phyloP scores from a whole-genome alignment of 768 basidiomycete genomes.

The Mycena rosella region DNA sequence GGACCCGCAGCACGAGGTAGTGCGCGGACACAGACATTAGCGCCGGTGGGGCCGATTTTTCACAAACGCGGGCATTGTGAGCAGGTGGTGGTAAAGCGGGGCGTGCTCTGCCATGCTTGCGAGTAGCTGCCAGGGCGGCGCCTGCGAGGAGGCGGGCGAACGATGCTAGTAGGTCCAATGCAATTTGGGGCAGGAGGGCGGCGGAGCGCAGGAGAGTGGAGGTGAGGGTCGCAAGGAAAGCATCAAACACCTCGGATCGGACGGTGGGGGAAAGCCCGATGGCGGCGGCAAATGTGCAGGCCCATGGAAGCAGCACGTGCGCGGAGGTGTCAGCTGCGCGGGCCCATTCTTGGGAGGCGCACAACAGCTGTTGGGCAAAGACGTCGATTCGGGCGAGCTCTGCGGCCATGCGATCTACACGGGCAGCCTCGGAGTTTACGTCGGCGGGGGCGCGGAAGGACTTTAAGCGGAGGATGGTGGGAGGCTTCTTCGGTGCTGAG shows the following conservation, averaged over 20 bases:
- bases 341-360: slow-evolving; percentile 74
- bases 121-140: slow-evolving; percentile 73
- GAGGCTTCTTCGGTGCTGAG: slow-evolving; percentile 56
- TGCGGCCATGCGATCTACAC: slow-evolving; percentile 66
- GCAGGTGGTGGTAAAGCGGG: slow-evolving; percentile 77
- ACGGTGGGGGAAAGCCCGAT: slow-evolving; percentile 68
- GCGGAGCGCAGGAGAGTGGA: slow-evolving; percentile 64
- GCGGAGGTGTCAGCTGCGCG: slow-evolving; percentile 63
- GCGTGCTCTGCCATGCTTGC: slow-evolving; percentile 80
- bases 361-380: slow-evolving; percentile 73
- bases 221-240: slow-evolving; percentile 73
- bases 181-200: slow-evolving; percentile 45
- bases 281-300: slow-evolving; percentile 73
- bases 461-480: slow-evolving; percentile 41
- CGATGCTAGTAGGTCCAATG: slow-evolving; percentile 60
- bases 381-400: slow-evolving; percentile 69
- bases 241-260: slow-evolving; percentile 75
- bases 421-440: slow-evolving; percentile 57
- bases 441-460: slow-evolving; percentile 39
- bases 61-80: slow-evolving; percentile 71
- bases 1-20: slow-evolving; percentile 81
- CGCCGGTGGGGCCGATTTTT: slow-evolving; percentile 77
- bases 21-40: slow-evolving; percentile 81
- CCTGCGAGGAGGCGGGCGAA: slow-evolving; percentile 70
- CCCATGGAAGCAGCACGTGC: slow-evolving; percentile 69